Conservation (phyloP, 257 asterid genomes). For the Solanum pinnatisectum region DNA sequence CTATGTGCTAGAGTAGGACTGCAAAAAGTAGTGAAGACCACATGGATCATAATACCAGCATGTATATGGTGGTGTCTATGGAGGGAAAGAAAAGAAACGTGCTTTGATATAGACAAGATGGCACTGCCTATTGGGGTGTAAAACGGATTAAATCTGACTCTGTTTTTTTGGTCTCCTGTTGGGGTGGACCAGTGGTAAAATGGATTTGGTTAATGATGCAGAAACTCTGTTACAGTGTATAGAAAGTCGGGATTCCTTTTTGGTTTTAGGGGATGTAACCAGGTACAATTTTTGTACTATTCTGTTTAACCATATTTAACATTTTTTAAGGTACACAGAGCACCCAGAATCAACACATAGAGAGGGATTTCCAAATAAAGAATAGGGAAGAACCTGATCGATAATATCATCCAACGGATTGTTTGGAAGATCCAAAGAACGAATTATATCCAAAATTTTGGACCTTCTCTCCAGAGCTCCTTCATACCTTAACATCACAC, state of each 20-base stretch:
- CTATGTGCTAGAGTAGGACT: neutral
- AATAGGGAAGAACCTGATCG: slow-evolving; percentile 60
- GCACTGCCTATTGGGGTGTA: neutral
- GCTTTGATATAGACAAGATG: neutral
- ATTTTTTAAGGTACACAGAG: neutral
- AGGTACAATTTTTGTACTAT: neutral
- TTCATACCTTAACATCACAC: slow-evolving; percentile 53
- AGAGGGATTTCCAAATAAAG: neutral
- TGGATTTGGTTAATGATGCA: neutral
- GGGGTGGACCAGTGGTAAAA: neutral
- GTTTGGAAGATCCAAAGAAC: slow-evolving; percentile 90
- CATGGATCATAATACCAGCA: neutral
- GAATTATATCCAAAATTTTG: slow-evolving; percentile 68
- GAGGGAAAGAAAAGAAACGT: neutral
- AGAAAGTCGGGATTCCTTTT: neutral
- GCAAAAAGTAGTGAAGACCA: neutral
- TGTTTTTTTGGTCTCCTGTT: neutral
- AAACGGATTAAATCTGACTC: neutral
- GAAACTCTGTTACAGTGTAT: neutral
- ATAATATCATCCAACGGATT: slow-evolving; percentile 97
- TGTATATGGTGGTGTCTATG: neutral
- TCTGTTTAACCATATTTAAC: neutral
- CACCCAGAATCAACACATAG: neutral
- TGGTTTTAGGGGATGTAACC: neutral
- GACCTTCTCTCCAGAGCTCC: slow-evolving; percentile 69